These are phyloP conservation scores for Kurtzmaniella quercitrusa DNA, from an alignment of 1,139 yeast genomes.

Conservation along the genomic window DNA sequence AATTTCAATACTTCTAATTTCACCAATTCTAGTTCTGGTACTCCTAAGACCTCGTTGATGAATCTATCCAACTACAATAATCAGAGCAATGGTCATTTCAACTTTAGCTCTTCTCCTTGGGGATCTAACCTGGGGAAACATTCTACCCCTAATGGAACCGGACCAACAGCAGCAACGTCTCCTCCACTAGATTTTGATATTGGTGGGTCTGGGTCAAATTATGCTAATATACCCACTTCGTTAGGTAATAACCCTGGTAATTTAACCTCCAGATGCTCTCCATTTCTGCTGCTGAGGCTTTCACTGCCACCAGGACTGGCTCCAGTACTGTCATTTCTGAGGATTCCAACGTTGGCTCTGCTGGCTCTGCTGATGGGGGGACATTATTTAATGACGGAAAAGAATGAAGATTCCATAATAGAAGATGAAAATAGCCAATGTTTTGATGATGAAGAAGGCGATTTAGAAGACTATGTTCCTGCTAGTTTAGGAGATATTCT, in stretches of 20 bases:
- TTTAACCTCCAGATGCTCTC: constrained; percentile 2
- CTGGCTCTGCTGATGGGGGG: constrained; percentile 2
- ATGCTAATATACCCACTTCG: not conserved
- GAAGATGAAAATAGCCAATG: constrained; percentile 16
- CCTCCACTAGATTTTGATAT: constrained; percentile 14
- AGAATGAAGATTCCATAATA: not conserved
- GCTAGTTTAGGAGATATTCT: constrained; percentile 63
- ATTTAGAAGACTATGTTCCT: constrained; percentile 69
- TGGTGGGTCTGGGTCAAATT: not conserved
- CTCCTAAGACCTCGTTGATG: not conserved
- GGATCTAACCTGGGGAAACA: too few relatives aligned
- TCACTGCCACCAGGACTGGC: constrained; percentile 3
- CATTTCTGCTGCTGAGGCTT: constrained; percentile 2
- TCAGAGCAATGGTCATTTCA: not conserved
- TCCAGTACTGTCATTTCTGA: not conserved
- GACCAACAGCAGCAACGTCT: constrained; percentile 5
- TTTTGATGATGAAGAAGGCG: constrained; percentile 16
- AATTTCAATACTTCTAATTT: not conserved
- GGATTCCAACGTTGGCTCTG: not conserved
- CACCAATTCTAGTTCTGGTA: not conserved
- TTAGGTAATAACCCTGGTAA: not conserved
- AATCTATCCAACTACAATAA: not conserved
- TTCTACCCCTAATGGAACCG: too few relatives aligned
- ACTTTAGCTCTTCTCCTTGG: not conserved
- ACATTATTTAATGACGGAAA: not conserved